A percentile compares a stretch with the other conserved stretches of the same genome.
Evolutionary conservation across 2,329 filamentous ascomycete species (phyloP).

Genomic region (Venturia aucupariae): DNA sequence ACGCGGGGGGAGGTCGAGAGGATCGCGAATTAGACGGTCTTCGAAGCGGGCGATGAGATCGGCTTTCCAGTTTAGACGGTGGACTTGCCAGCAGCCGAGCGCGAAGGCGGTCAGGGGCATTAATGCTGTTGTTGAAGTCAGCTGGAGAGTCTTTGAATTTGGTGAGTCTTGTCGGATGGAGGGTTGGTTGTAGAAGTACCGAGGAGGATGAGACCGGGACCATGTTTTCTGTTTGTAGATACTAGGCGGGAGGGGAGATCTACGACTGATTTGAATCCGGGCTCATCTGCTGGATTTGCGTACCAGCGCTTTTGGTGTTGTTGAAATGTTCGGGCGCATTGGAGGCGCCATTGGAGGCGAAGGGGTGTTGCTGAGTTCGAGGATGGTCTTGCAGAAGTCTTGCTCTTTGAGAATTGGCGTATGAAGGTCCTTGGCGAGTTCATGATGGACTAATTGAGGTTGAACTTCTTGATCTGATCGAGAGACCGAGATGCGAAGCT

Average conservation of each 20-base stretch:
- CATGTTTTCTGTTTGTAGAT: constrained; percentile 64
- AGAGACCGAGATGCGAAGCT: not conserved
- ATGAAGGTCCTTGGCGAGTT: not conserved
- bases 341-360: constrained; percentile 1
- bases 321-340: constrained; percentile 8
- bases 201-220: constrained; percentile 70
- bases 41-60: constrained; percentile 85
- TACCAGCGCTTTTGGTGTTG: constrained; percentile 21
- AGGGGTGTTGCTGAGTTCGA: not conserved
- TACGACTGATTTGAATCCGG: constrained; percentile 73
- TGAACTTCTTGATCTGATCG: not conserved
- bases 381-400: not conserved
- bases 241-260: constrained; percentile 79
- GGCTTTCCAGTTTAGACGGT: constrained; percentile 88
- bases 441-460: constrained; percentile 4
- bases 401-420: constrained; percentile 2
- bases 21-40: constrained; percentile 77
- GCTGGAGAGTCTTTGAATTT: not conserved
- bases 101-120: constrained; percentile 87
- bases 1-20: constrained; percentile 73
- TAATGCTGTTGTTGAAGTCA: constrained; percentile 43
- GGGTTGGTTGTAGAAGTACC: constrained; percentile 41
- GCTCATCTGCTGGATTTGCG: constrained; percentile 58
- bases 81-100: constrained; percentile 91
- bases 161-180: not conserved